Evolutionary conservation across 1,284 basidiomycete genomes (phyloP), one percentile per base, ranked within the genome.

Genomic region (Malassezia psittaci): DNA sequence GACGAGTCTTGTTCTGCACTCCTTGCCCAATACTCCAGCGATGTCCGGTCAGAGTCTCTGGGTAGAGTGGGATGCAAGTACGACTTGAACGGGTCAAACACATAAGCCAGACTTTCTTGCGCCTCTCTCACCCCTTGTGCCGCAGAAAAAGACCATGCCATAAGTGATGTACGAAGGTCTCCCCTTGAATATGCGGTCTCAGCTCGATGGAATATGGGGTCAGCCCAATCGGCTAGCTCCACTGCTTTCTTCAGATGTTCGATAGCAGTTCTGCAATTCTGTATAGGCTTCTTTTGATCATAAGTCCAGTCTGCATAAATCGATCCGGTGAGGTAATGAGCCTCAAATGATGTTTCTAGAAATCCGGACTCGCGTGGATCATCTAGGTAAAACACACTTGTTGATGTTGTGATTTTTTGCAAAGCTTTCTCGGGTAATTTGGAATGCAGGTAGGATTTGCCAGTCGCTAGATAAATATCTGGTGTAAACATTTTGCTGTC

Each of bases 31-130:
- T 93, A 87, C 0, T 85, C 86, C 48, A 98, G 78, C 0, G 88
- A 88, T 8, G 90, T 79, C 24, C 82, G 80, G 16, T 89, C 89
- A 3, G 85, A 60, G 38, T 32, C 33, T 18, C 3, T 19, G 38
- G 34, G 52, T 50, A 34, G 52, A 19, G 38, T 35, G 2, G n/a
- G 36, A 16, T 52, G 57, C 43, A 59, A 44, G 2, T 60, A 53
- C 16, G 54, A 52, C 18, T 64, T 61, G 52, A 66, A 61, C 12
- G 90, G 87, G 70, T 96, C 90, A 45, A 98, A 78, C 54, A 93
- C 81, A 74, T 85, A 94, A 0, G 91, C 94, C 10, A 99, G 78
- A 68, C 98, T 98, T 75, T 91, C 96, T 78, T 96, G 91, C 2
- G 89, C 93, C 36, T 85, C 81, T 76, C 98, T 93, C 50, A 83